These are phyloP conservation scores for Rhodotorula sphaerocarpa DNA, from an alignment of 768 basidiomycete genomes.

Conservation along the genomic window DNA sequence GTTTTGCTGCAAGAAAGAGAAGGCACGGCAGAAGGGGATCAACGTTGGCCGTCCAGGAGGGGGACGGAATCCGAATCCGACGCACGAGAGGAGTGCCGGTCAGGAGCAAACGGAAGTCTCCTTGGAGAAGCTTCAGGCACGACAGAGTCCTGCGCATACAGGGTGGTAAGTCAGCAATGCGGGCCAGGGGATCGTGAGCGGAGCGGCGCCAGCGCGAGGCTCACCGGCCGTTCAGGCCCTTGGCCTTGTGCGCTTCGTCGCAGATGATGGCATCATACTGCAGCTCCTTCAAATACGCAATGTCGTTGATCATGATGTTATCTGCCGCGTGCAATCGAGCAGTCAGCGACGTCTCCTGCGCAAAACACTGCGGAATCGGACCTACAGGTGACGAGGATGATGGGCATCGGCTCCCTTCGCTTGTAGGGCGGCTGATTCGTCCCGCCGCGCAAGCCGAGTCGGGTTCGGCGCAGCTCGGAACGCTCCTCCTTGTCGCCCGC, in stretches of 20 bases:
- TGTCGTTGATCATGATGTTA: constrained; percentile 11
- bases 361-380: too few species aligned
- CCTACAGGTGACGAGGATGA: constrained; percentile 25
- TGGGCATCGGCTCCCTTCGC: not conserved
- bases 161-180: too few species aligned
- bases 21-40: not conserved
- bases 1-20: constrained; percentile 53
- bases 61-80: constrained; percentile 13
- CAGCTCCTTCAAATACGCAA: constrained; percentile 9
- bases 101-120: constrained; percentile 80
- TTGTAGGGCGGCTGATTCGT: constrained; percentile 4
- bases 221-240: constrained; percentile 49
- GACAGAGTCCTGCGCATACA: constrained; percentile 54
- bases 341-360: too few species aligned
- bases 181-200: too few species aligned
- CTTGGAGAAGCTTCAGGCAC: constrained; percentile 77
- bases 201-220: too few species aligned
- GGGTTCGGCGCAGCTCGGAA: constrained; percentile 55
- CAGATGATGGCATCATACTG: constrained; percentile 10
- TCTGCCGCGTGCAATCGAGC: not conserved
- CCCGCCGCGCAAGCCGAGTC: constrained; percentile 9
- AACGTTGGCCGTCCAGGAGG: constrained; percentile 7
- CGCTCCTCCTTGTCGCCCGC: constrained; percentile 77
- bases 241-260: constrained; percentile 30
- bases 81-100: constrained; percentile 82